Base-by-base conservation (phyloP, 169 alveolate species). In the Eimeria tenella region DNA sequence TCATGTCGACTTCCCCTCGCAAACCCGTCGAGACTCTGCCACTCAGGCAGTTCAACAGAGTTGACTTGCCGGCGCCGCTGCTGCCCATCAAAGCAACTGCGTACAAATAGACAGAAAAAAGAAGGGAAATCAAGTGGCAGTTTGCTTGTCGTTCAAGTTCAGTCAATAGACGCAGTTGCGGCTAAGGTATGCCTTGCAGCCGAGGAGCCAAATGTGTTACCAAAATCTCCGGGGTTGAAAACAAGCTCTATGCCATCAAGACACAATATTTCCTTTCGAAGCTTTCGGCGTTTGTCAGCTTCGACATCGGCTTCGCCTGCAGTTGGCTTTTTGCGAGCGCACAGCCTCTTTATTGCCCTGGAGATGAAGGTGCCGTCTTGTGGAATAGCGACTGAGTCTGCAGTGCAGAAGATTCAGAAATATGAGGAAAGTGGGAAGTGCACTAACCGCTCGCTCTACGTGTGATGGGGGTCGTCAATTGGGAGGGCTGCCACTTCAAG, bases 21-120 rank as follows among this genome's bases (percentile, higher is more conserved):
- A 62, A 93, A 19, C 62, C 88, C 77, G 63, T 31, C 58, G 86
- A 82, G 25, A 95, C 86, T 86, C 86, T 93, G 53, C 91, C 97
- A 60, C 87, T 49, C 56, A 84, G n/a, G 53, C 89, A 90, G 74
- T 97, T 96, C 56, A 97, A 94, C 5, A 97, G 89, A 1, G 98
- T 96, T 25, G 98, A 96, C 92, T 97, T 97, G 23, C 98, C 98
- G 62, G 98, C 98, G 19, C 98, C 98, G 23, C 98, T 96, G 65
- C 97, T 88, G 13, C 98, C 98, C 97, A 97, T 95, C 79, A 97
- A 94, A 15, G 97, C 97, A 50, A 96, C 96, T 77, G 95, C 93
- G 91, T 87, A 89, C 25, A 55, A 15, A 73, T 53, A 77, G 0
- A 49, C 74, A 86, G 63, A 25, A 23, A 55, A 3, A 19, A 5